phyloP scores from a whole-genome alignment of 1,284 basidiomycete genomes.

The Butyriboletus pseudospeciosus region DNA sequence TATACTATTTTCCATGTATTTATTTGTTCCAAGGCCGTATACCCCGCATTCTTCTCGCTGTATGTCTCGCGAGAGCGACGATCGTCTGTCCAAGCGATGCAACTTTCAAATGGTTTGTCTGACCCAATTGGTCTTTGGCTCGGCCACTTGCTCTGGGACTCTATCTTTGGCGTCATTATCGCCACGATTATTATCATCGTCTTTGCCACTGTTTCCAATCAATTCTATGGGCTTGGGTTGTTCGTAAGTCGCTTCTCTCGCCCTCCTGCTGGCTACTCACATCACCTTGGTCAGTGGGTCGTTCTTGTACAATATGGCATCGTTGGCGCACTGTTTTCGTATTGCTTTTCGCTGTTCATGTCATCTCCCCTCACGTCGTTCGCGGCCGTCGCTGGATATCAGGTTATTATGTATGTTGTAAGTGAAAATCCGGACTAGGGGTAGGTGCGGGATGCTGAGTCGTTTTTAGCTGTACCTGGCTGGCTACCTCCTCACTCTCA shows the following conservation, averaged over 20 bases:
- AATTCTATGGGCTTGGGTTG: constrained; percentile 69
- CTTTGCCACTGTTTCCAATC: constrained; percentile 52
- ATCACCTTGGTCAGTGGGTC: constrained; percentile 50
- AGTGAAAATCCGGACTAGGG: constrained; percentile 17
- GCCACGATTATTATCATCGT: constrained; percentile 61
- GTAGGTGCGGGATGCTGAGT: not conserved
- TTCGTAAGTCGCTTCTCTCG: constrained; percentile 45
- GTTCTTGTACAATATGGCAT: constrained; percentile 69
- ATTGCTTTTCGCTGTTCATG: constrained; percentile 59
- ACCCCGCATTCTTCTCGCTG: constrained; percentile 74
- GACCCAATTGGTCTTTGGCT: constrained; percentile 73
- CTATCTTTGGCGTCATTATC: constrained; percentile 53
- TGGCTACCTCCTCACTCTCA: constrained; percentile 64
- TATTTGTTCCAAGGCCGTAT: constrained; percentile 51
- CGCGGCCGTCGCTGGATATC: constrained; percentile 69
- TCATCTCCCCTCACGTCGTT: constrained; percentile 71
- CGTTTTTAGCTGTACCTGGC: constrained; percentile 54
- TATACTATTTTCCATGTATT: not conserved
- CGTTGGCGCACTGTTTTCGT: constrained; percentile 63
- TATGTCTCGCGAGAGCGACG: constrained; percentile 68
- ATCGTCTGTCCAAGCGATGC: constrained; percentile 73
- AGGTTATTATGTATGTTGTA: constrained; percentile 68
- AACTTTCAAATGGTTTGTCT: constrained; percentile 71
- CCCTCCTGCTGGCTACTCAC: not conserved
- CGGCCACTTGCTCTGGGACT: constrained; percentile 74